These are phyloP conservation scores for Tephrocybe sp. DNA, from an alignment of 768 basidiomycete species.

Conservation along the genomic window DNA sequence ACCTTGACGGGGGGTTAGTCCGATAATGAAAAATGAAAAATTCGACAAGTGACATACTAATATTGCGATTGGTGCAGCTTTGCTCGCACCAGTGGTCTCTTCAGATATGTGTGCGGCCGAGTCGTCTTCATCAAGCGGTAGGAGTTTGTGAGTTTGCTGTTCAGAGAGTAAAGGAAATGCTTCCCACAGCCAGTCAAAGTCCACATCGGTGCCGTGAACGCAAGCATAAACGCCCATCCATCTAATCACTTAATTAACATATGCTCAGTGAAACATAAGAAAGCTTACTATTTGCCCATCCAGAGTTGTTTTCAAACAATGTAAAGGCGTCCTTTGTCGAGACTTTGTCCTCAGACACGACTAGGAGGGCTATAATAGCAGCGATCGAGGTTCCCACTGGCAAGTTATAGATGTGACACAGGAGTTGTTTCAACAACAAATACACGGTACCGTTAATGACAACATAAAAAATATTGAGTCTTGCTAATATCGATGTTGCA, in stretches of 20 bases:
- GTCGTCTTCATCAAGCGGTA: conserved; percentile 47
- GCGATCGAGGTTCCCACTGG: conserved; percentile 68
- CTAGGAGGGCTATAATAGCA: conserved; percentile 59
- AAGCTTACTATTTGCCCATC: conserved; percentile 59
- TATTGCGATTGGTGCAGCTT: conserved; percentile 69
- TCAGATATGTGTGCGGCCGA: conserved; percentile 78
- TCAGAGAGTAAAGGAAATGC: neutral
- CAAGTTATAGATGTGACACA: no score
- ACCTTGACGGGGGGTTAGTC: neutral
- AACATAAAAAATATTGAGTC: conserved; percentile 72
- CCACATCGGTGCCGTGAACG: conserved; percentile 81
- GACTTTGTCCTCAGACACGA: conserved; percentile 57
- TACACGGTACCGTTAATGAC: conserved; percentile 64
- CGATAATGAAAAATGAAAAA: neutral
- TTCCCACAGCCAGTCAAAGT: conserved; percentile 71
- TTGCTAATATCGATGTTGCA: conserved; percentile 61
- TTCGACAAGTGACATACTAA: conserved; percentile 31
- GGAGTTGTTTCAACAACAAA: no score
- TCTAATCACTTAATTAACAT: conserved; percentile 34
- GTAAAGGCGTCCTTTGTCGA: conserved; percentile 71
- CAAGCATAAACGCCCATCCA: conserved; percentile 72
- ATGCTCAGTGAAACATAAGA: neutral
- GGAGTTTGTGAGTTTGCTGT: conserved; percentile 1
- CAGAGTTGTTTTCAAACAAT: conserved; percentile 68
- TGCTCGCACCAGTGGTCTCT: conserved; percentile 64